Evolutionary conservation across 371 early-diverging fungal species (phyloP).

Genomic region (Choanephora cucurbitarum): DNA sequence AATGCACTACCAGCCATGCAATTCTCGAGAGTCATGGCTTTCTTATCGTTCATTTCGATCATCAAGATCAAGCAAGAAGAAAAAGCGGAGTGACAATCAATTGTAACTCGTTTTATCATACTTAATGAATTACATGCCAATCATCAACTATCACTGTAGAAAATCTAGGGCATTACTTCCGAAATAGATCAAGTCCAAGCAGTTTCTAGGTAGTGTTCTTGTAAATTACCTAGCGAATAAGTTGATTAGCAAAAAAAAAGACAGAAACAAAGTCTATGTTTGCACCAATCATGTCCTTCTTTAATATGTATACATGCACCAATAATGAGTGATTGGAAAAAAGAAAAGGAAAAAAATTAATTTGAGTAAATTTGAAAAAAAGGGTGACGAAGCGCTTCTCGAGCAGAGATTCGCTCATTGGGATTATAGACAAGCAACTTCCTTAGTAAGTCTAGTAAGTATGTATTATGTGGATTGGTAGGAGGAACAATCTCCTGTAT

Average conservation of each 20-base stretch:
- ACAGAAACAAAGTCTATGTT: too few species aligned
- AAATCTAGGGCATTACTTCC: too few species aligned
- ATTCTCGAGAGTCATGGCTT: slow-evolving; percentile 19
- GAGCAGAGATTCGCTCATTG: slow-evolving; percentile 76
- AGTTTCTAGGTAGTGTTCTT: too few species aligned
- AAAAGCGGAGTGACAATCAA: slow-evolving; percentile 20
- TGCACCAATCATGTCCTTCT: too few species aligned
- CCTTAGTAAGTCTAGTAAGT: slow-evolving; percentile 68
- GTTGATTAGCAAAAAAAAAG: too few species aligned
- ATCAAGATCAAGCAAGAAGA: slow-evolving; percentile 23
- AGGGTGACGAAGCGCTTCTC: slow-evolving; percentile 79
- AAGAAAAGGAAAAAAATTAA: too few species aligned
- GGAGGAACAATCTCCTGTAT: slow-evolving; percentile 37
- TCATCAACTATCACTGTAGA: too few species aligned
- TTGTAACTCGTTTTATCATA: slow-evolving; percentile 15
- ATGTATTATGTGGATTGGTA: slow-evolving; percentile 20
- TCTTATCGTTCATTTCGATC: slow-evolving; percentile 15
- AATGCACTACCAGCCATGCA: slow-evolving; percentile 20
- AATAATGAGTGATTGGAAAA: background rate
- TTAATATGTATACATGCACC: too few species aligned
- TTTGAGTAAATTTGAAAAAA: slow-evolving; percentile 56
- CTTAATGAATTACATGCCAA: too few species aligned
- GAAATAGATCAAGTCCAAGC: too few species aligned
- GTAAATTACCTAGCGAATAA: too few species aligned
- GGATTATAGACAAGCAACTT: slow-evolving; percentile 90